A percentile compares a stretch with the other conserved stretches of the same genome.
Conservation (phyloP, 2,329 filamentous ascomycete genomes). For the Helminthosporium solani region DNA sequence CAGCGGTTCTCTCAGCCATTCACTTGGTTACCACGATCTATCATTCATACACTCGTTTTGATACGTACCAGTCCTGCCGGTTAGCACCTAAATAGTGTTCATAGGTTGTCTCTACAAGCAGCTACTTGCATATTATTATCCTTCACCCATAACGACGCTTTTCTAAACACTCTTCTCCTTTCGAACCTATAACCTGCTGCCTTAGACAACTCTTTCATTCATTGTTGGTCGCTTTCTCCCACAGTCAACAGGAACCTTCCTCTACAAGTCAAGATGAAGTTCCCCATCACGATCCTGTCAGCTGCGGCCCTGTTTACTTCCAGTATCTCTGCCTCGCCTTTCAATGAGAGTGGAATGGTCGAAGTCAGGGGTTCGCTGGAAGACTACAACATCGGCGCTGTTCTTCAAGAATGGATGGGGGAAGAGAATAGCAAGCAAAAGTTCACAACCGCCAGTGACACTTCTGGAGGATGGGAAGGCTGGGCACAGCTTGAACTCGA, state of each 20-base stretch:
- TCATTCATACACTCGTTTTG: not conserved
- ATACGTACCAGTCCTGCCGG: too few relatives aligned
- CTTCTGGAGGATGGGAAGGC: not conserved
- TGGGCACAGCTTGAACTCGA: not conserved
- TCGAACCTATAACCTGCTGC: not conserved
- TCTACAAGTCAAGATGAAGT: slow-evolving; percentile 5
- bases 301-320: slow-evolving; percentile 5
- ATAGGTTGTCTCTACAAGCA: not conserved
- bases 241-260: not conserved
- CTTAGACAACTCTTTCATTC: not conserved
- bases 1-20: not conserved
- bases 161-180: not conserved
- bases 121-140: not conserved
- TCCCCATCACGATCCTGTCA: slow-evolving; percentile 1
- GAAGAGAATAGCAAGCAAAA: not conserved
- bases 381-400: not conserved
- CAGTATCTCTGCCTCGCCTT: not conserved
- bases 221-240: not conserved
- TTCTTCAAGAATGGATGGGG: not conserved
- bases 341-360: too few relatives aligned
- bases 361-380: too few relatives aligned
- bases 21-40: too few relatives aligned
- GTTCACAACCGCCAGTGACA: not conserved
- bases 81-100: too few relatives aligned
- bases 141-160: not conserved